phyloP scores from a whole-genome alignment of 768 basidiomycete species.

The Pisolithus sp. region DNA sequence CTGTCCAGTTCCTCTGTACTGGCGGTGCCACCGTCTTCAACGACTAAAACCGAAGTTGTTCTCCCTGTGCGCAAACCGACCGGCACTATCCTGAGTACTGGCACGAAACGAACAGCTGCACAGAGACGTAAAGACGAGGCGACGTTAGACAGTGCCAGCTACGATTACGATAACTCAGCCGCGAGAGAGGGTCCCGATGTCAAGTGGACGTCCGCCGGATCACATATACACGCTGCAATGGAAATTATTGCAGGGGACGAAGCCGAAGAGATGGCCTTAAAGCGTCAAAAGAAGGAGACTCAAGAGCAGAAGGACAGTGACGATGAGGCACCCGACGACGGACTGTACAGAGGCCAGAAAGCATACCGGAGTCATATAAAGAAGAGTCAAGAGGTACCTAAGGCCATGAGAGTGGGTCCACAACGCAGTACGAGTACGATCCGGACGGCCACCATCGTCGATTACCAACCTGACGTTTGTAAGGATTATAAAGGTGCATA shows the following conservation, averaged over 20 bases:
- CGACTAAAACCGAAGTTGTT: conserved; percentile 66
- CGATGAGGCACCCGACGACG: conserved; percentile 67
- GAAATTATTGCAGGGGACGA: conserved; percentile 83
- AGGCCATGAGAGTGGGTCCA: conserved; percentile 81
- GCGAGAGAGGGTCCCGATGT: conserved; percentile 49
- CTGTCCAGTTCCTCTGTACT: conserved; percentile 22
- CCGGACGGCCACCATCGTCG: conserved; percentile 88
- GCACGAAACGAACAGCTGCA: conserved; percentile 55
- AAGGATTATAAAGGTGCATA: conserved; percentile 96
- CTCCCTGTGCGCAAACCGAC: conserved; percentile 65
- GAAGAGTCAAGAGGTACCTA: conserved; percentile 78
- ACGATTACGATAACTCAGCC: conserved; percentile 40
- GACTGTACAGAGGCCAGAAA: conserved; percentile 78
- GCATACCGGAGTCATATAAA: conserved; percentile 77
- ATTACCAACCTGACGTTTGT: conserved; percentile 99
- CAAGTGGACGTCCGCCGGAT: conserved; percentile 72
- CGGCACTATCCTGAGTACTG: conserved; percentile 72
- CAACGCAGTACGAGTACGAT: conserved; percentile 76
- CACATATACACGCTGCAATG: conserved; percentile 64
- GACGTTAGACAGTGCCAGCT: conserved; percentile 50
- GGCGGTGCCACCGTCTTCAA: conserved; percentile 16
- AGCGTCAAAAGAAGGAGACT: conserved; percentile 54
- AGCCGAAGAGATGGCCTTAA: conserved; percentile 68
- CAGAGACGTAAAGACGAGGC: conserved; percentile 41
- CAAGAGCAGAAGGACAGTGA: conserved; percentile 40